Base-by-base conservation (phyloP, 192 early-diverging fungal genomes). In the Coemansia asiatica region DNA sequence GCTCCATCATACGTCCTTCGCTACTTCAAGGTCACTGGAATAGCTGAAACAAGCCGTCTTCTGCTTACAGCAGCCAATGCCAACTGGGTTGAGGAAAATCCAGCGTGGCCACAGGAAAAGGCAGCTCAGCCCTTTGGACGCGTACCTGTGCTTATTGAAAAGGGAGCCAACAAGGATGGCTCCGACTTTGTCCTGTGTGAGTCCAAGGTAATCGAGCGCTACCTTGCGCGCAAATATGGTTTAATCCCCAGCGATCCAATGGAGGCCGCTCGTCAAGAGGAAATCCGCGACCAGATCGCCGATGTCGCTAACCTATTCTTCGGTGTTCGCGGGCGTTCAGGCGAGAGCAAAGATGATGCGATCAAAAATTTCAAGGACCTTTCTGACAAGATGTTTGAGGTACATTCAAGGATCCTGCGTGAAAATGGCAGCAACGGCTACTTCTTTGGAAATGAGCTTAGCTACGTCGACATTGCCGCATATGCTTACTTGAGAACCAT, bases 391-490 rank as follows among this genome's bases (percentile, higher is more conserved):
- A 61, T 71, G 6, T 58, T 85, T 53, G 21, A 64, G 27, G 62
- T 73, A 12, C 75, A 70, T 49, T 63, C 75, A 18, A 54, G 66
- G 29, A 56, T 75, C 9, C 62, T 85, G 25, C 44, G 63, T 26
- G 64, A 76, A 15, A 85, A 87, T 58, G 85, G 85, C 27, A 71
- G 46, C 74, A 87, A 76, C 26, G 85, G 83, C 5, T 74, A 77
- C 51, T 73, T 67, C 29, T 51, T 84, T 35, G 83, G 82, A n/a
- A 47, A 72, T 40, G 49, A 64, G 31, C 47, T 78, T 13, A 74
- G 79, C 12, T 56, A 71, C 4, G 69, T 71, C n/a, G 85, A 86
- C 46, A 26, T 79, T 18, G 75, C 47, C 7, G 53, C 27, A 15
- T 28, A 29, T n/a, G 53, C 53, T 16, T 16, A 21, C 6, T 1